Base-by-base conservation (phyloP, 768 basidiomycete species). In the Tricholoma saponaceum region DNA sequence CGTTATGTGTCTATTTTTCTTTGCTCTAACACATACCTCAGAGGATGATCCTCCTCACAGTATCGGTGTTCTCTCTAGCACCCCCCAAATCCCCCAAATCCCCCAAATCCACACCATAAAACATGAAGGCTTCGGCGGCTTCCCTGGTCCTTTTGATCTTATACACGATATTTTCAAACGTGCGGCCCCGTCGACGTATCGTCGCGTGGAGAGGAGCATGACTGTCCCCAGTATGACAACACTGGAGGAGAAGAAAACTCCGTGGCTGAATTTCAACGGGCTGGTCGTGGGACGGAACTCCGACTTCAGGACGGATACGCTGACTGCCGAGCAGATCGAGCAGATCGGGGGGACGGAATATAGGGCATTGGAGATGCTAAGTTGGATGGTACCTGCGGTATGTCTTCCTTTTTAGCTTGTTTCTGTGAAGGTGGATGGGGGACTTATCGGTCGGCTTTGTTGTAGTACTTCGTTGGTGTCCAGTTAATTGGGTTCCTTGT, bases 311-410 rank as follows among this genome's bases (percentile, higher is more conserved):
- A 79, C 75, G 13, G 80, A 81, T 26, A 77, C 68, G 59, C 66
- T 93, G 64, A 81, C 79, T 2, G 79, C 83, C 59, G 85, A 89
- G n/a, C 80, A 91, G 66, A 66, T 89, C 56, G 89, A 90, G 64
- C 78, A 85, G 62, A 70, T 93, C 14, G 89, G 90, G 2, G 90
- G 90, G 0, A 82, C 88, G 20, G 91, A 93, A 72, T 91, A 86
- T 68, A 71, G 83, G 1, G 86, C 88, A 2, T 69, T 91, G 62
- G 74, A 74, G 52, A 58, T 81, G 56, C 68, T 83, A 62, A 81
- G 77, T 58, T 82, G 76, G 63, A 61, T 83, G 10, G 75, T 83
- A 9, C 79, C 81, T 26, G 41, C 69, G 14, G 82, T 83, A 57
- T 54, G 77, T 70, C 25, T 3, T 41, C 51, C 4, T 12, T 22